Evolutionary conservation across 2,329 filamentous ascomycete species (phyloP).

Genomic region (Cordyceps cateniannulata): DNA sequence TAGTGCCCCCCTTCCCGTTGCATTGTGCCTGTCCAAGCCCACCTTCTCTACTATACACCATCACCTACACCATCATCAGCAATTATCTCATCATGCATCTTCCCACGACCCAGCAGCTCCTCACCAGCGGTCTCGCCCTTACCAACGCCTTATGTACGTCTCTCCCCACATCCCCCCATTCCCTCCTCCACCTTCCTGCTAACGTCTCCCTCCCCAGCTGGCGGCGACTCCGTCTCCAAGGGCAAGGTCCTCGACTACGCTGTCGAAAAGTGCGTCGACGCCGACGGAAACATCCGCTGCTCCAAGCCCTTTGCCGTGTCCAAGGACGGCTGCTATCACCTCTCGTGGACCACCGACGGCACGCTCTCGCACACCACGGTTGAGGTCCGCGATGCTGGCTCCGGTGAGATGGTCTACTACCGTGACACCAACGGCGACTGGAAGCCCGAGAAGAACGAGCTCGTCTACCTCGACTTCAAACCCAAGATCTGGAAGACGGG

Average conservation of each 20-base stretch:
- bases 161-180: background rate
- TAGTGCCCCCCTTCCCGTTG: background rate
- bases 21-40: background rate
- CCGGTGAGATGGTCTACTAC: slow-evolving; percentile 36
- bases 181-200: background rate
- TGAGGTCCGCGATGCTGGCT: slow-evolving; percentile 29
- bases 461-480: slow-evolving; percentile 40
- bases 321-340: slow-evolving; percentile 32
- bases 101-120: slow-evolving; percentile 6
- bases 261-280: slow-evolving; percentile 34
- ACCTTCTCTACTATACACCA: background rate
- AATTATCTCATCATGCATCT: slow-evolving; percentile 15
- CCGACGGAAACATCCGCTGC: slow-evolving; percentile 32
- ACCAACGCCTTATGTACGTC: background rate
- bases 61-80: background rate
- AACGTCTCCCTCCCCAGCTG: background rate
- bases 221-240: slow-evolving; percentile 19
- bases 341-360: slow-evolving; percentile 33
- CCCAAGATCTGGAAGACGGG: slow-evolving; percentile 37
- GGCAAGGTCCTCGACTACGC: slow-evolving; percentile 36
- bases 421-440: slow-evolving; percentile 39
- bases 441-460: slow-evolving; percentile 37
- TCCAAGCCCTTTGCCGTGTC: slow-evolving; percentile 33
- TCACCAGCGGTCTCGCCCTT: slow-evolving; percentile 10
- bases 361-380: slow-evolving; percentile 33